Evolutionary conservation across 139 green algal species (phyloP).

Genomic region (Closterium sp.): DNA sequence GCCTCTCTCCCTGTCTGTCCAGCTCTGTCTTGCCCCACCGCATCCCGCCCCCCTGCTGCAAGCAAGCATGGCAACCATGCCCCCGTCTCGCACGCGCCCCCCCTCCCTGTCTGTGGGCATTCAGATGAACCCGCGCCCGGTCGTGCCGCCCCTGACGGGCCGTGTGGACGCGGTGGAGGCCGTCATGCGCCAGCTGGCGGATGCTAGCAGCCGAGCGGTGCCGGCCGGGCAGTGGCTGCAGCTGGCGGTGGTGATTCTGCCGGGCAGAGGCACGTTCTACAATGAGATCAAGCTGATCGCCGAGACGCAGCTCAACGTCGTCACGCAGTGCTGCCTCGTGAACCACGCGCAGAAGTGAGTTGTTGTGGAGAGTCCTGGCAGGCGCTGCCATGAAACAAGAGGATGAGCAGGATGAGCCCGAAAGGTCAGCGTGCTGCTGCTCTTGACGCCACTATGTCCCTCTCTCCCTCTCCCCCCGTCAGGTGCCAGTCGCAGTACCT

Average conservation of each 20-base stretch:
- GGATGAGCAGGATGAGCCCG: no score
- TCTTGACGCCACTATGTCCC: no score
- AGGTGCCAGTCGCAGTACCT: constrained; percentile 42
- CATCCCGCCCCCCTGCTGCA: no score
- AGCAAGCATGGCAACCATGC: no score
- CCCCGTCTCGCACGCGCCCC: not conserved
- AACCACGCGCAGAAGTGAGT: constrained; percentile 34
- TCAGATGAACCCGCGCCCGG: not conserved
- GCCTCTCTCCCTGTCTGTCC: no score
- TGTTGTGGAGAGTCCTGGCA: no score
- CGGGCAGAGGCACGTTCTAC: constrained; percentile 6
- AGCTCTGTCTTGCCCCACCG: no score
- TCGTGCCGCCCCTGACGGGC: not conserved
- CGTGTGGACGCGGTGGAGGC: not conserved
- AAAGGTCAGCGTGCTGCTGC: no score
- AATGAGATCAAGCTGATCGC: constrained; percentile 40
- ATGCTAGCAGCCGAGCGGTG: not conserved
- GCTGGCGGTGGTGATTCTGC: constrained; percentile 17
- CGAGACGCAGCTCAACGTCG: constrained; percentile 41
- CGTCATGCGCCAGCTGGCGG: not conserved
- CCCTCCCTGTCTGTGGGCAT: not conserved
- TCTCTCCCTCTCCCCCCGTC: not conserved
- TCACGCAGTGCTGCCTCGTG: constrained; percentile 40
- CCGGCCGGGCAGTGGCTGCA: constrained; percentile 8
- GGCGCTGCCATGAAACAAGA: not conserved